Percentiles rank a stretch among this genome's conserved stretches.
phyloP scores from a whole-genome alignment of 108 stramenopile species.

The Nitzschia sp. region DNA sequence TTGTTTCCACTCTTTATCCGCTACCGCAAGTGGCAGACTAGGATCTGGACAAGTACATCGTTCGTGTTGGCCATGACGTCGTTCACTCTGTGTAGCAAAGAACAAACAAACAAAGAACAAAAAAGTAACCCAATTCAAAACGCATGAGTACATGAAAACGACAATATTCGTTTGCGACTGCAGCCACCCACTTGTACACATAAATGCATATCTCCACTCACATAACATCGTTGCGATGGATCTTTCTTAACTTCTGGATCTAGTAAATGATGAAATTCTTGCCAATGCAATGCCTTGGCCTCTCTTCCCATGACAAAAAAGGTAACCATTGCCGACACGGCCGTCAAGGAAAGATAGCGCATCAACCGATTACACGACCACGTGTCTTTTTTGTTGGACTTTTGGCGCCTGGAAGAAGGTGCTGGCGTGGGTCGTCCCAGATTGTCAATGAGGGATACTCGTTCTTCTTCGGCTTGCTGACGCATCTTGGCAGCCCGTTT shows the following conservation, averaged over 20 bases:
- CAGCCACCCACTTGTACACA: no score
- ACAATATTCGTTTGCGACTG: no score
- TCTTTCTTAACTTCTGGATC: slow-evolving; percentile 16
- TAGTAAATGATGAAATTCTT: slow-evolving; percentile 23
- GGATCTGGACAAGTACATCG: slow-evolving; percentile 43
- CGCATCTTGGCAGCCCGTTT: background rate
- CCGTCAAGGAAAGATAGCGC: slow-evolving; percentile 23
- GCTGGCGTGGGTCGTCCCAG: background rate
- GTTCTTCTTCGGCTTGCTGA: slow-evolving; percentile 7
- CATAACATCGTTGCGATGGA: slow-evolving; percentile 25
- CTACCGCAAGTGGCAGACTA: slow-evolving; percentile 3
- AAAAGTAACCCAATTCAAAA: background rate
- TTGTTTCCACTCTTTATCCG: slow-evolving; percentile 17
- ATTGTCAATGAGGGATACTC: background rate
- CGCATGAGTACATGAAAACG: background rate
- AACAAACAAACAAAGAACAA: slow-evolving; percentile 11
- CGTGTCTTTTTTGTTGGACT: background rate
- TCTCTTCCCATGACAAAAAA: slow-evolving; percentile 19
- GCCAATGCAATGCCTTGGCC: slow-evolving; percentile 24
- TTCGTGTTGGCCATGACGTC: background rate
- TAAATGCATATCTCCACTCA: no score
- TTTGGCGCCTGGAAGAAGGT: background rate
- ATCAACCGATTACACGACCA: slow-evolving; percentile 22
- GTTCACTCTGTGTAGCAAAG: background rate
- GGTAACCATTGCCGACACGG: slow-evolving; percentile 15